Evolutionary conservation across 176 grass and related monocot genomes (phyloP), one percentile per base, ranked within the genome.

Genomic region (Metroxylon sagu): DNA sequence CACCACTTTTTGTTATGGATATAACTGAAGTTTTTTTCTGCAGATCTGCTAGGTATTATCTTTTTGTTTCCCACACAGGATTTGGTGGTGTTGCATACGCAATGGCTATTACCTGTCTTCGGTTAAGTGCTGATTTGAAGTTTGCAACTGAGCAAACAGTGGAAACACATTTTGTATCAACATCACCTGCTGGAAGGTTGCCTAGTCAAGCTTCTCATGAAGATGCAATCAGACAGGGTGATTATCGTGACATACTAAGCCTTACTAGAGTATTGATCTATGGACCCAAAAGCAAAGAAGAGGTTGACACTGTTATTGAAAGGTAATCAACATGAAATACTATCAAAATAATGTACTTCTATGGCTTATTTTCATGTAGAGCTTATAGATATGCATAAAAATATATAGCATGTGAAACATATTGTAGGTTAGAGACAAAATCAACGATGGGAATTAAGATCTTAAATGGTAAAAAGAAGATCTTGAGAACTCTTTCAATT

Each of bases 181-280:
- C 83, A 56, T 90, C 72, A 68, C 81, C 78, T 29, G 29, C 68
- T 67, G 78, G 75, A 67, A 67, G 50, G 66, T 29, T 82, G 21
- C 77, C 75, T 67, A 69, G 62, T 52, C 74, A 76, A 74, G 75
- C 64, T 26, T 79, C 65, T 48, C 67, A 48, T 30, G 87, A 85
- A 49, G 72, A 85, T 63, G 71, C 72, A 56, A 74, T 92, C 53
- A 97, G 64, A 75, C 81, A 88, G 79, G 93, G 87, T 66, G 93
- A 97, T 16, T 97, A 92, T 54, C 77, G 87, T 51, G 93, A 97
- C 76, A 97, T 97, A 76, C 74, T 97, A 80, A 97, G 85, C 69
- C 93, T 97, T 54, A 97, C 81, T 66, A 88, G 93, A 80, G 87
- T 90, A 68, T 68, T 92, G 81, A 82, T 85, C 57, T 58, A 81